A percentile compares a stretch with the other conserved stretches of the same genome.
phyloP scores from a whole-genome alignment of 129 eudicot genomes.

The Smallanthus sonchifolius region DNA sequence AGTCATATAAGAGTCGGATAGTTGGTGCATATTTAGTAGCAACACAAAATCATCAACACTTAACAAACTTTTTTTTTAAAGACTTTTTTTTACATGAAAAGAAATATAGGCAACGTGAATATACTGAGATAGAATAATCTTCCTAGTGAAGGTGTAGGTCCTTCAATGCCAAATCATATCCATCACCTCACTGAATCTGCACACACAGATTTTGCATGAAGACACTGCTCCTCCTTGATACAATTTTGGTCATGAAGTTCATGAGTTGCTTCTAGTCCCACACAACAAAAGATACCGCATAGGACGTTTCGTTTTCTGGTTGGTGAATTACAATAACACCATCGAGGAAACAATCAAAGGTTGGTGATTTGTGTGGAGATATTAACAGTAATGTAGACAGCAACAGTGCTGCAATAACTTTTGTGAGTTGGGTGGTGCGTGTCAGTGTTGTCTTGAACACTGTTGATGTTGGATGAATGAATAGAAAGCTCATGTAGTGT shows the following conservation, averaged over 20 bases:
- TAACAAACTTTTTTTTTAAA: no score
- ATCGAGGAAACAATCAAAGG: slow-evolving; percentile 2
- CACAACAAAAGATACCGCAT: background rate
- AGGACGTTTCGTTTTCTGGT: slow-evolving; percentile 32
- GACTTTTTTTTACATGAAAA: no score
- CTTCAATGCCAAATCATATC: background rate
- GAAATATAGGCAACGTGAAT: no score
- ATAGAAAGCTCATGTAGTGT: slow-evolving; percentile 7
- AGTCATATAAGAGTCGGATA: no score
- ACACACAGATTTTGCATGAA: background rate
- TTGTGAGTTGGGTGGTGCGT: slow-evolving; percentile 18
- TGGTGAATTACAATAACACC: slow-evolving; percentile 22
- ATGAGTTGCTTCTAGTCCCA: slow-evolving; percentile 26
- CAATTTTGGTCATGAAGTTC: slow-evolving; percentile 20
- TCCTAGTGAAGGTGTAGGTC: background rate
- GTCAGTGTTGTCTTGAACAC: slow-evolving; percentile 10
- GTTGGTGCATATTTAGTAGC: no score
- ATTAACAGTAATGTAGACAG: slow-evolving; percentile 30
- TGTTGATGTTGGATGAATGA: slow-evolving; percentile 13
- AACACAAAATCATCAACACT: no score
- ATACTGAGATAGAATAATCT: background rate
- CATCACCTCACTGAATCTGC: background rate
- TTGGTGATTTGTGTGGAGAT: slow-evolving; percentile 2
- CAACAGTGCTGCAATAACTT: background rate
- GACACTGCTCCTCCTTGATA: slow-evolving; percentile 13